Base-by-base conservation (phyloP, 2,329 filamentous ascomycete genomes). In the Aureobasidium sp. region DNA sequence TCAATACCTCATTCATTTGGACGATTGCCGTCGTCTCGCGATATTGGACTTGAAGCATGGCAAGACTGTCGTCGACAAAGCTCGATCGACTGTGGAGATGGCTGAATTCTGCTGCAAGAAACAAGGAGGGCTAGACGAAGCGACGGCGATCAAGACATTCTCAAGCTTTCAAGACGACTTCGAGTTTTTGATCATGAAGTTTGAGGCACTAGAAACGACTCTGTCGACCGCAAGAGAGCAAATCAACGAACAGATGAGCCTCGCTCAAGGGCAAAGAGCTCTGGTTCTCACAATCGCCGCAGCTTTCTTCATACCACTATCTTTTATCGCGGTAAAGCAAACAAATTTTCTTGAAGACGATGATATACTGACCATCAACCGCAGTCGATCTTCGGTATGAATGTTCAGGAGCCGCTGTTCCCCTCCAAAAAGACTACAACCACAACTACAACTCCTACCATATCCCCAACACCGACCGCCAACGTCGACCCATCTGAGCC, bases 371-470 rank as follows among this genome's bases (percentile, higher is more conserved):
- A 55, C 25, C 25, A 37, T 2, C 3, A 34, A 4, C 27, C 6
- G 21, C 16, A 59, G 54, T 34, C 41, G 16, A 48, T 59, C 11
- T 59, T 59, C 29, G 54, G 42, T n/a, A 59, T 59, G 54, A 48
- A 59, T 21, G 42, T 59, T 4, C 29, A 30, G 11, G 2, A 59
- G 2, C 54, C 54, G 5, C 32, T 59, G 21, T 59, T 59, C 29
- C 54, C 42, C 10, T 8, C 5, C 21, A 15, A 27, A 5, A 11
- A 13, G 34, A 5, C 53, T 5, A 27, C 30, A 37, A 3, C 7
- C 6, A 25, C 32, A 7, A 36, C 48, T 3, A 8, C 45, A 30
- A 13, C 27, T 30, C 6, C 25, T 11, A 36, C 10, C n/a, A 30
- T 25, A 25, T 4, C 30, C 13, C 8, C 32, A 10, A 27, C 11